Evolutionary conservation across 176 grass and related monocot genomes (phyloP).

Genomic region (Eleusine indica): DNA sequence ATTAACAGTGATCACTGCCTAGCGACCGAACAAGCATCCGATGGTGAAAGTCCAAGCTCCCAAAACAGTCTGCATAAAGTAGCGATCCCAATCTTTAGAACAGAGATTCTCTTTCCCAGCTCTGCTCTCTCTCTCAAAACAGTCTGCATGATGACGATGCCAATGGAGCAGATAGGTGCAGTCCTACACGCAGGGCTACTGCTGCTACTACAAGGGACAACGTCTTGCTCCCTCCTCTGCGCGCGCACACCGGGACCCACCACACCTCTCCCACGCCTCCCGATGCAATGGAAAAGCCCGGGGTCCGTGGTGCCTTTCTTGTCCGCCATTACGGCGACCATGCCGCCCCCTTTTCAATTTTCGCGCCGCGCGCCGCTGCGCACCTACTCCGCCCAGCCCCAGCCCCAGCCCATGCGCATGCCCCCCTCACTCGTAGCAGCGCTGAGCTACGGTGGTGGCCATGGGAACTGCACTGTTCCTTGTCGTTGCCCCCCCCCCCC

Average conservation of each 20-base stretch:
- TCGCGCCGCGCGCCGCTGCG: constrained; percentile 18
- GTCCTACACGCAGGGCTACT: neutral
- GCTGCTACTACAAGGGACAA: constrained; percentile 9
- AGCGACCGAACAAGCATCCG: neutral
- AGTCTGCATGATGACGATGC: neutral
- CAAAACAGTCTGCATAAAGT: neutral
- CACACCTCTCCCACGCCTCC: neutral
- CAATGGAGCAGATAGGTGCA: neutral
- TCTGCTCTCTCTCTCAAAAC: neutral
- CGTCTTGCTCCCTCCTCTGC: neutral
- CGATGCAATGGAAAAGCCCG: neutral
- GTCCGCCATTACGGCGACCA: constrained; percentile 61
- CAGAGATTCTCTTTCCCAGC: neutral
- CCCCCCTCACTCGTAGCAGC: too few relatives aligned
- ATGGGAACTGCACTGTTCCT: neutral
- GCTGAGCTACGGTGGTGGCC: too few relatives aligned
- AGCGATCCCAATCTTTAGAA: neutral
- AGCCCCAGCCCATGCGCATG: too few relatives aligned
- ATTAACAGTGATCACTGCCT: neutral
- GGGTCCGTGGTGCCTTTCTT: constrained; percentile 28
- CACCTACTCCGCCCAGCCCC: neutral
- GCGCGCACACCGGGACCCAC: too few relatives aligned
- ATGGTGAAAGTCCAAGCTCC: neutral
- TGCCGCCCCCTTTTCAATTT: neutral
- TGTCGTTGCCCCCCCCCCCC: too few relatives aligned